Evolutionary conservation across 1,284 basidiomycete genomes (phyloP).

Genomic region (Earliella scabrosa): DNA sequence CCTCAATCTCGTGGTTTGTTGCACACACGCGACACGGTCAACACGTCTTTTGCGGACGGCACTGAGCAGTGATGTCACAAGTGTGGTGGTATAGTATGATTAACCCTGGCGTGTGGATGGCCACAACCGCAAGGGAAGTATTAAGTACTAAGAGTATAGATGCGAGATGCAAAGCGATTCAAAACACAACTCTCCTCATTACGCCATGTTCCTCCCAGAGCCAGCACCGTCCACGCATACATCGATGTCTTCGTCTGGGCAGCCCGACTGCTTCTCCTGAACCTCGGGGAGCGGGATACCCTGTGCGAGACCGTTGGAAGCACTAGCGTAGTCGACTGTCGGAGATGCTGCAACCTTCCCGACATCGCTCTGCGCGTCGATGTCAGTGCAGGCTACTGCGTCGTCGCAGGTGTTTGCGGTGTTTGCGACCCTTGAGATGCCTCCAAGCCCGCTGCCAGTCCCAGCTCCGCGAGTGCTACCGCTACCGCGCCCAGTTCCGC

Average conservation of each 20-base stretch:
- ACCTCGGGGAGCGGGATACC: background rate
- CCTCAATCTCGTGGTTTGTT: background rate
- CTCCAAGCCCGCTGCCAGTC: background rate
- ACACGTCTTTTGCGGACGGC: no score
- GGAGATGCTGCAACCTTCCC: background rate
- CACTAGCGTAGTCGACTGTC: background rate
- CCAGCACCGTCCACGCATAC: background rate
- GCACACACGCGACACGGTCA: background rate
- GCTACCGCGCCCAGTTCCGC: no score
- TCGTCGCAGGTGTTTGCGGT: background rate
- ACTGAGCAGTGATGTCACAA: no score
- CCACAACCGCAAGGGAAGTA: background rate
- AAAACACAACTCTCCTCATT: background rate
- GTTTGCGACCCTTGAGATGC: background rate
- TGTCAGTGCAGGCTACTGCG: background rate
- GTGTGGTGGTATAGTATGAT: no score
- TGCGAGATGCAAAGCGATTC: conserved; percentile 1
- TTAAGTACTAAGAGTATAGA: no score
- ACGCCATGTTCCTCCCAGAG: background rate
- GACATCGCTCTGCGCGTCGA: background rate
- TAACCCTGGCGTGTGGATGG: background rate
- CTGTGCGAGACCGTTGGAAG: background rate
- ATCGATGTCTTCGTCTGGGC: background rate
- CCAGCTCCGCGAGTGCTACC: background rate
- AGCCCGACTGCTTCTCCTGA: background rate